Percentiles rank a stretch among this genome's conserved stretches.
Evolutionary conservation across 306 rosid species (phyloP).

Genomic region (Trifolium dubium): DNA sequence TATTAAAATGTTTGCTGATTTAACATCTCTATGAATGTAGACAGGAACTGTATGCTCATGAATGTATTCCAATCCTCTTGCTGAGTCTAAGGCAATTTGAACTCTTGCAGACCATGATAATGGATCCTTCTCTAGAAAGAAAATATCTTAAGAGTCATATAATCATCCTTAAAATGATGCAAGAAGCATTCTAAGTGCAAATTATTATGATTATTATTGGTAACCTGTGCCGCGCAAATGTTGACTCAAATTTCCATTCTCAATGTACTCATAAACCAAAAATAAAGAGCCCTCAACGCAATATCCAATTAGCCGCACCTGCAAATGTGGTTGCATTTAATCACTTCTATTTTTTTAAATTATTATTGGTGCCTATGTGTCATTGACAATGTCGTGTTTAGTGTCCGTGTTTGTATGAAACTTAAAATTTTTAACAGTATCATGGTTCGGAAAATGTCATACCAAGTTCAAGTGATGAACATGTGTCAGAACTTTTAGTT

Average conservation of each 20-base stretch:
- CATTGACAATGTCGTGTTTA: not conserved
- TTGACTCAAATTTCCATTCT: constrained; percentile 69
- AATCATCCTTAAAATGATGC: constrained; percentile 1
- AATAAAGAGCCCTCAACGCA: constrained; percentile 73
- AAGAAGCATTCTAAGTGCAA: not conserved
- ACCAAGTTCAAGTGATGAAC: constrained; percentile 89
- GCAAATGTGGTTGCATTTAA: constrained; percentile 9
- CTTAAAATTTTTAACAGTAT: constrained; percentile 6
- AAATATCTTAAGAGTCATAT: constrained; percentile 26
- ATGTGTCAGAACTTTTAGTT: constrained; percentile 71
- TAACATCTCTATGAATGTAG: constrained; percentile 78
- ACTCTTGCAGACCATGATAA: constrained; percentile 74
- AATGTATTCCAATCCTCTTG: constrained; percentile 79
- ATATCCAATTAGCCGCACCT: constrained; percentile 80
- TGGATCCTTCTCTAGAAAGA: constrained; percentile 55
- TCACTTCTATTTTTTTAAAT: not conserved
- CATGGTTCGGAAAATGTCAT: constrained; percentile 25
- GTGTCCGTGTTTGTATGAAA: not conserved
- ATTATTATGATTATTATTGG: not conserved
- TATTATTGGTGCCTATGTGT: not conserved
- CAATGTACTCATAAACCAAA: constrained; percentile 77
- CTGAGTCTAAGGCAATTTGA: constrained; percentile 78
- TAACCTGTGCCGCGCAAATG: constrained; percentile 70
- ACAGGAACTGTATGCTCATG: constrained; percentile 88
- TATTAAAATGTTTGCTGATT: constrained; percentile 75